Base-by-base conservation (phyloP, 2,329 filamentous ascomycete genomes). In the Camillea tinctor region DNA sequence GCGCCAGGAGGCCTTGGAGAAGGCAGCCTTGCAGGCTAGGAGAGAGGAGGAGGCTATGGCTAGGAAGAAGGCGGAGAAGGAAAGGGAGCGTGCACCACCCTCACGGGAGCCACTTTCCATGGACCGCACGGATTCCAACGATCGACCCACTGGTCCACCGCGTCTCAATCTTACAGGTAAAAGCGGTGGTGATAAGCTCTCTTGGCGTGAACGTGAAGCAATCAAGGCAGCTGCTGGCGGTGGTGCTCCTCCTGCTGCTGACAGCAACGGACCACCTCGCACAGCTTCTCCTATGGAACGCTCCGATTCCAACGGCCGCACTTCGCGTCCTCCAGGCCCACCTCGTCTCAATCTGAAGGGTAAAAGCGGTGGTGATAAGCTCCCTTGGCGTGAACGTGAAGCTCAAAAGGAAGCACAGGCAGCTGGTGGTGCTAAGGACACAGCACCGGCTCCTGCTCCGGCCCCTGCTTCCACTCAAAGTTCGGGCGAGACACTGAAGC, bases 31-130 rank as follows among this genome's bases (percentile, higher is more conserved):
- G 68, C 94, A 97, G 78, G 87, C 86, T 69, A 86, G 92, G 72
- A 88, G 91, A 74, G 93, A 96, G 76, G 93, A 95, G 69, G 93
- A 97, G 75, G 93, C 92, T 17, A 87, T 93, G 77, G 90, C 89
- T 66, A 87, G 90, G 69, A 86, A 85, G 75, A 86, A 83, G 71
- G 88, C 83, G 60, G 86, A 86, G 75, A 91, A 86, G 77, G 84
- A 84, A 70, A 79, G 78, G 67, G 73, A 72, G 64, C 57, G 67
- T 62, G 52, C 72, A 73, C 13, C 68, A 68, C 50, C 76, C 74
- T 64, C 75, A 73, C 76, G 72, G 66, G 73, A 74, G n/a, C 75
- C 77, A 54, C 70, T 77, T 55, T 23, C 65, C 22, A 69, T 73
- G 68, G 75, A 79, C 52, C 80, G 81, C 62, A 74, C 76, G 52